A percentile compares a stretch with the other conserved stretches of the same genome.
Evolutionary conservation across 78 protist species (phyloP).

Genomic region (Dictyostelium purpureum): DNA sequence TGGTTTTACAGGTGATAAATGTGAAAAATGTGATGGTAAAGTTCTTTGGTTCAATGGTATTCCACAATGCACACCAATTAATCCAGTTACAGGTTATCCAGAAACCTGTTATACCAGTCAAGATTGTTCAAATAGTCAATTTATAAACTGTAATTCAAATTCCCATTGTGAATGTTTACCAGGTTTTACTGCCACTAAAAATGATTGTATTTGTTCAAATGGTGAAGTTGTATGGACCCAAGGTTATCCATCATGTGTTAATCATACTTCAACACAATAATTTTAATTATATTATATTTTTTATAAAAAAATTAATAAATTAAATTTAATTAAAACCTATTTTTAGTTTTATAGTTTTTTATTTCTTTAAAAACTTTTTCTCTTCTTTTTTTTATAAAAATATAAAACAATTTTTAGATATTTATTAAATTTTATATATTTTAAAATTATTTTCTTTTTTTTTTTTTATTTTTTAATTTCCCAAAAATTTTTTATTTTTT

Average conservation of each 20-base stretch:
- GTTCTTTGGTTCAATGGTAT: conserved; percentile 4
- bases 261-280: neutral
- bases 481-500: too few relatives aligned
- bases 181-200: neutral
- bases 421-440: too few relatives aligned
- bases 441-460: too few relatives aligned
- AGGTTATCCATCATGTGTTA: neutral
- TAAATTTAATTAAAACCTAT: too few relatives aligned
- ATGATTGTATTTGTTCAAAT: conserved; percentile 8
- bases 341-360: too few relatives aligned
- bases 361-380: too few relatives aligned
- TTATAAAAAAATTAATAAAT: too few relatives aligned
- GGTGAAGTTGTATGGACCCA: neutral
- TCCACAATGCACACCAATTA: neutral
- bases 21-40: conserved; percentile 2
- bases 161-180: neutral
- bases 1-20: neutral
- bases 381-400: too few relatives aligned
- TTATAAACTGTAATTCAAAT: neutral
- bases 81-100: neutral
- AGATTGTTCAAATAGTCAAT: neutral
- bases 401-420: too few relatives aligned
- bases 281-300: too few relatives aligned
- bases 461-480: too few relatives aligned
- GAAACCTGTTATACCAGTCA: neutral